These are phyloP conservation scores for Fraxinus sp. DNA, from an alignment of 305 asterid species.

Conservation along the genomic window DNA sequence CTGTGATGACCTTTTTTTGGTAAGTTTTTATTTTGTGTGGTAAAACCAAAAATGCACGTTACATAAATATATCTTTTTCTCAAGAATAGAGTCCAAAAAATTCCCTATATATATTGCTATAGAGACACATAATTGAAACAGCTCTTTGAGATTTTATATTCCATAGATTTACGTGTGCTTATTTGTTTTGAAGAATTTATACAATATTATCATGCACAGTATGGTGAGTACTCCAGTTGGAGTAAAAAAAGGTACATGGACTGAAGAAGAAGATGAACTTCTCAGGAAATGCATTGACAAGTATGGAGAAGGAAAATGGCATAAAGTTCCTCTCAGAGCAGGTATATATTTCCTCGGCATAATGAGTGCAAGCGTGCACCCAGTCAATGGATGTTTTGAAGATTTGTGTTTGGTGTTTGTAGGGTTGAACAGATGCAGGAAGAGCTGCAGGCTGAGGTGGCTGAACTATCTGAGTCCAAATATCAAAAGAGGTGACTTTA, in stretches of 20 bases:
- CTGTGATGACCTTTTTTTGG: not conserved
- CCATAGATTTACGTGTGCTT: not conserved
- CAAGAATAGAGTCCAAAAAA: not conserved
- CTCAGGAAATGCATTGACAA: slow-evolving; percentile 26
- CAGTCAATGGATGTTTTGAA: not conserved
- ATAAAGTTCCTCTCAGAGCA: slow-evolving; percentile 35
- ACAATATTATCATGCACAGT: not conserved
- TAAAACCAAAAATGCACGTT: not conserved
- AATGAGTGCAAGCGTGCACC: not conserved
- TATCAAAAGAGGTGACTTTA: slow-evolving; percentile 34
- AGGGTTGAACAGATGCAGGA: slow-evolving; percentile 43
- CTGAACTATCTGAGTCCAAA: slow-evolving; percentile 38
- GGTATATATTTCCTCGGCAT: slow-evolving; percentile 12
- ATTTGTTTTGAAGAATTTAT: not conserved
- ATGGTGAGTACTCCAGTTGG: not conserved
- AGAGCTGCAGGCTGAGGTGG: slow-evolving; percentile 44
- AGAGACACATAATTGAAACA: not conserved
- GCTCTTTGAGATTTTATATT: not conserved
- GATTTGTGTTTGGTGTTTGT: not conserved
- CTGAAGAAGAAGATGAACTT: slow-evolving; percentile 33
- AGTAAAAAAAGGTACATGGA: slow-evolving; percentile 40
- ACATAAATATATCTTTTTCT: not conserved
- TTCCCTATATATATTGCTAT: not conserved
- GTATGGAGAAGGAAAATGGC: slow-evolving; percentile 47
- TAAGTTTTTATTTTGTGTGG: not conserved